Conservation (phyloP, 192 early-diverging fungal genomes). For the Coemansia sp. region DNA sequence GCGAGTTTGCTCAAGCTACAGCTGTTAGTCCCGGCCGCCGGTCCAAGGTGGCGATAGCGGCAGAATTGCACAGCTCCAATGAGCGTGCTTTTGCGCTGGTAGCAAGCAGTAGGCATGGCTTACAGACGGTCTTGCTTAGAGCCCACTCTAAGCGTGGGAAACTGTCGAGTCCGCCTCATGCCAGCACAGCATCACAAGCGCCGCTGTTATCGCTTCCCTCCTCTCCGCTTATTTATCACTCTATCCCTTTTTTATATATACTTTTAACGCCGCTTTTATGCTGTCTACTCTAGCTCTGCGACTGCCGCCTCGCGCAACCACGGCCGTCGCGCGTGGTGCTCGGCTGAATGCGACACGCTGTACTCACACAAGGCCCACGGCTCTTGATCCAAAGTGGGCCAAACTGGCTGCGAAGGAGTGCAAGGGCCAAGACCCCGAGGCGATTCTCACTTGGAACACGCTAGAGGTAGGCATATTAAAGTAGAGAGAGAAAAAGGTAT, state of each 20-base stretch:
- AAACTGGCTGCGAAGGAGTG: slow-evolving; percentile 79
- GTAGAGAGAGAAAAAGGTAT: not conserved
- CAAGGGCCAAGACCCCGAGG: slow-evolving; percentile 83
- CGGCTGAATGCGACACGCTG: not conserved
- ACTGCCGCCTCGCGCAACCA: not conserved
- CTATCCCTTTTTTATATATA: too few species aligned
- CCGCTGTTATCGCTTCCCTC: not conserved
- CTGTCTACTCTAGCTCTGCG: not conserved
- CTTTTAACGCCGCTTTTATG: not conserved
- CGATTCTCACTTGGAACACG: slow-evolving; percentile 77
- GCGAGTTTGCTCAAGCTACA: too few species aligned
- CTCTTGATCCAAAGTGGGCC: slow-evolving; percentile 78
- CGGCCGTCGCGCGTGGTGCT: not conserved
- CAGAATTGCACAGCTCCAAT: too few species aligned
- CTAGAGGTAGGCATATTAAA: slow-evolving; percentile 63
- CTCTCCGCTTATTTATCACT: not conserved
- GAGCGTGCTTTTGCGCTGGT: too few species aligned
- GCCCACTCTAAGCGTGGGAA: not conserved
- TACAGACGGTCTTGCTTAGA: too few species aligned
- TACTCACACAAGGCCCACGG: slow-evolving; percentile 22
- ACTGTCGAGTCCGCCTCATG: not conserved
- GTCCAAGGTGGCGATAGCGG: too few species aligned
- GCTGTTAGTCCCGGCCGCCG: too few species aligned
- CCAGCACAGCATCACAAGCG: not conserved
- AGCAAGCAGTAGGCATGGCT: too few species aligned